phyloP scores from a whole-genome alignment of 306 rosid species.

The Malus sylvestris region DNA sequence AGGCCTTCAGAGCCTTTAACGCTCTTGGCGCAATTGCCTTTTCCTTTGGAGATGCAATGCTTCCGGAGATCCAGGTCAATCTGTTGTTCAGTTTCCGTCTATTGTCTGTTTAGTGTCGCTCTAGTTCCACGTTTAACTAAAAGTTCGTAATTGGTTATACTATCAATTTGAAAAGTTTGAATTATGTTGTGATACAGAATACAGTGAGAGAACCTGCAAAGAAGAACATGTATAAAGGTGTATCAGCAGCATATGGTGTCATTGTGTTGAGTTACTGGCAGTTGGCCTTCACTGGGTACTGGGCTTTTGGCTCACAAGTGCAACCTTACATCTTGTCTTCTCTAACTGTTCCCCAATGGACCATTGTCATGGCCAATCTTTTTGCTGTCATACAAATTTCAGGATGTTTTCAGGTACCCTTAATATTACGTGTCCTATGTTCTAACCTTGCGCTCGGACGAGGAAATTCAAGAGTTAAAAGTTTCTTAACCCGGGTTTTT shows the following conservation, averaged over 20 bases:
- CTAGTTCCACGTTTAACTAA: too few species aligned
- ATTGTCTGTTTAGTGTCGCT: too few species aligned
- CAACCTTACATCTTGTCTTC: conserved; percentile 60
- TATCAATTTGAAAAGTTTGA: background rate
- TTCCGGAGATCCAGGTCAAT: conserved; percentile 69
- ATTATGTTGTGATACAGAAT: conserved; percentile 25
- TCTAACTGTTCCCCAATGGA: conserved; percentile 56
- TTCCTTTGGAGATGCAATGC: conserved; percentile 84
- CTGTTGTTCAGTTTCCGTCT: too few species aligned
- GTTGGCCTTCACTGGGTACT: conserved; percentile 53
- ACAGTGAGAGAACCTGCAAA: conserved; percentile 62
- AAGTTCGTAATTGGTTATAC: too few species aligned
- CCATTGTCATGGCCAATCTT: conserved; percentile 64
- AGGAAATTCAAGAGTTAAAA: too few species aligned
- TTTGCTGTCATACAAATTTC: conserved; percentile 70
- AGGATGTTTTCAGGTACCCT: conserved; percentile 67
- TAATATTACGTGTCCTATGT: too few species aligned
- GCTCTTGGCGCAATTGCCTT: conserved; percentile 68
- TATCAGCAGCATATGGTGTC: conserved; percentile 58
- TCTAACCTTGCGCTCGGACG: too few species aligned
- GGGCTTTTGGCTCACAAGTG: conserved; percentile 79
- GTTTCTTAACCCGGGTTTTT: too few species aligned
- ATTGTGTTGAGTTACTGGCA: conserved; percentile 63
- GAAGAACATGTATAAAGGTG: conserved; percentile 61
- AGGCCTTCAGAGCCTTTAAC: conserved; percentile 55